A percentile compares a stretch with the other conserved stretches of the same genome.
Evolutionary conservation across 495 filamentous ascomycete species (phyloP).

Genomic region (Cercophora sp.): DNA sequence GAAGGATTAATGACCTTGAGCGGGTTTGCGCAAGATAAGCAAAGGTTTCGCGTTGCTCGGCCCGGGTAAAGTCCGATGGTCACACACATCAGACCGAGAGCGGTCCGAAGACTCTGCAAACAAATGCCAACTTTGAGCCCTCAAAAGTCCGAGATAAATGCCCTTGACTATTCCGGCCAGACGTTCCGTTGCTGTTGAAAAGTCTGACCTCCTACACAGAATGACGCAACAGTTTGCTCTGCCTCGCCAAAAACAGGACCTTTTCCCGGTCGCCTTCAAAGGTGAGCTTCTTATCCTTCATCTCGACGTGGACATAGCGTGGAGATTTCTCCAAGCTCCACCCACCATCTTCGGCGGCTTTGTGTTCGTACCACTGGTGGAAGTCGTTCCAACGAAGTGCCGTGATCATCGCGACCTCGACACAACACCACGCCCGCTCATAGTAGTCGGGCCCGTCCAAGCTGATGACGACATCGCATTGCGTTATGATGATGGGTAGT

Average conservation of each 20-base stretch:
- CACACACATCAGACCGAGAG: too few relatives aligned
- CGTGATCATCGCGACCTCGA: slow-evolving; percentile 19
- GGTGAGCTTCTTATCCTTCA: slow-evolving; percentile 19
- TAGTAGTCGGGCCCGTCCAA: slow-evolving; percentile 16
- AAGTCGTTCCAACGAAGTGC: slow-evolving; percentile 10
- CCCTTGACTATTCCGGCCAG: too few relatives aligned
- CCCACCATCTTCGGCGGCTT: background rate
- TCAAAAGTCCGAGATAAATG: too few relatives aligned
- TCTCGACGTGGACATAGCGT: background rate
- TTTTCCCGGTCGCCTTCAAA: slow-evolving; percentile 24
- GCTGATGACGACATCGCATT: slow-evolving; percentile 28
- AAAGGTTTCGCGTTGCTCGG: too few relatives aligned
- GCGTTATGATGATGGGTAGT: slow-evolving; percentile 24
- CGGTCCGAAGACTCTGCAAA: too few relatives aligned
- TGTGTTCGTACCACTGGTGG: slow-evolving; percentile 25
- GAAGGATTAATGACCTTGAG: too few relatives aligned
- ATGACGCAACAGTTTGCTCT: slow-evolving; percentile 21
- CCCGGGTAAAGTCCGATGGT: too few relatives aligned
- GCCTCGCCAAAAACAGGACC: slow-evolving; percentile 24
- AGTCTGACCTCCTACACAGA: too few relatives aligned
- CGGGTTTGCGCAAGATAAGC: too few relatives aligned
- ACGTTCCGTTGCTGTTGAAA: too few relatives aligned
- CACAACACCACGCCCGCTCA: slow-evolving; percentile 24
- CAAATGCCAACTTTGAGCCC: too few relatives aligned
- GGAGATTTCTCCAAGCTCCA: slow-evolving; percentile 4